phyloP scores from a whole-genome alignment of 192 early-diverging fungal genomes.

The Phlyctochytrium bullatum region DNA sequence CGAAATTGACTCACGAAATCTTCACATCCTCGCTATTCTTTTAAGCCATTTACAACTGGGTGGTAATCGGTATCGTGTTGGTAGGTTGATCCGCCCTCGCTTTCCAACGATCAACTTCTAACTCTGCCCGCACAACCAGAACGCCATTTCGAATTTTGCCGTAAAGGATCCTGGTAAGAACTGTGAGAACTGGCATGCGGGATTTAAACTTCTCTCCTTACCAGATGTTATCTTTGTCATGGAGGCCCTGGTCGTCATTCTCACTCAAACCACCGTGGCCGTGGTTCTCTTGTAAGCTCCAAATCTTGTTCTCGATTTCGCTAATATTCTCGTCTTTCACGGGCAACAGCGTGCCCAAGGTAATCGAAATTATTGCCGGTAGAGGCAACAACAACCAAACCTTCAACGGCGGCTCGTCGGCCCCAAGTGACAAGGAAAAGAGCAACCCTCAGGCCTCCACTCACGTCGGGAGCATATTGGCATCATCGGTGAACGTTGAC shows the following conservation, averaged over 20 bases:
- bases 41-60: slow-evolving; percentile 1
- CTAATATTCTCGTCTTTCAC: background rate
- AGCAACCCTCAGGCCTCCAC: no score
- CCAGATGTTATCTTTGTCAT: background rate
- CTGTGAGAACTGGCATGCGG: background rate
- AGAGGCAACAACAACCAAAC: slow-evolving; percentile 4
- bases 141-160: slow-evolving; percentile 10
- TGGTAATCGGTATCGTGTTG: slow-evolving; percentile 3
- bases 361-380: background rate
- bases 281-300: background rate
- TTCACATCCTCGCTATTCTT: slow-evolving; percentile 3
- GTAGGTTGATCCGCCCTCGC: background rate
- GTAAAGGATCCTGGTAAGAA: slow-evolving; percentile 5
- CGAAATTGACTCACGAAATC: background rate
- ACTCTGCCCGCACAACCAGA: no score
- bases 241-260: background rate
- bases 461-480: no score
- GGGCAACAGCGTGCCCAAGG: background rate
- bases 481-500: no score
- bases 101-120: no score
- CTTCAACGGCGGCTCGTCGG: background rate
- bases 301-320: background rate
- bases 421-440: no score
- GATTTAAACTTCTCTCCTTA: no score
- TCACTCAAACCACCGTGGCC: background rate